phyloP scores from a whole-genome alignment of 176 grass and related monocot species.

The Rhynchospora breviuscula region DNA sequence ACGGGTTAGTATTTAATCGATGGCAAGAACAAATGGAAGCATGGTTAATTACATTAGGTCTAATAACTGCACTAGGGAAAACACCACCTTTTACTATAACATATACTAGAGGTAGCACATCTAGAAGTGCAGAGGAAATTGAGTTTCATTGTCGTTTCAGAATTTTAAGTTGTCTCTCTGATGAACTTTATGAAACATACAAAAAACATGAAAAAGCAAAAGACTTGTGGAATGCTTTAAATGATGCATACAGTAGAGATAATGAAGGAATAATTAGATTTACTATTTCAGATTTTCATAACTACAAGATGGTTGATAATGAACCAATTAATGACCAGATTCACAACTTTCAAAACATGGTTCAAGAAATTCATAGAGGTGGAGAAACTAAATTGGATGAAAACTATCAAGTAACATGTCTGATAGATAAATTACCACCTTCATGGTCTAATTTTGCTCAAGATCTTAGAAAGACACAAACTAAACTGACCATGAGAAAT shows the following conservation, averaged over 20 bases:
- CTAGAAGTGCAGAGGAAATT: not conserved
- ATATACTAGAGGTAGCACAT: not conserved
- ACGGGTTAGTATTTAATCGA: not conserved
- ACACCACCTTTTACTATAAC: not conserved
- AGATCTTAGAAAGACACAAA: conserved; percentile 8
- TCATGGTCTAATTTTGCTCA: not conserved
- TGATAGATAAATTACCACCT: not conserved
- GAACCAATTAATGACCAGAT: conserved; percentile 10
- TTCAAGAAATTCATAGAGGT: conserved; percentile 8
- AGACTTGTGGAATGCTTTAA: not conserved
- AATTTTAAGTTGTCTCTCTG: conserved; percentile 6
- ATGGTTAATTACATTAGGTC: not conserved
- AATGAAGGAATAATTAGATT: conserved; percentile 10
- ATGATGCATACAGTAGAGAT: conserved; percentile 23
- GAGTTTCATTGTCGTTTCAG: conserved; percentile 13
- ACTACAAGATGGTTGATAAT: conserved; percentile 6
- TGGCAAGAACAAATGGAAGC: conserved; percentile 3
- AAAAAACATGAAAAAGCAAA: conserved; percentile 12
- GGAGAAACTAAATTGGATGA: conserved; percentile 1
- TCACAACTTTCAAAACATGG: conserved; percentile 12
- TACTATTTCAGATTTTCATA: conserved; percentile 7
- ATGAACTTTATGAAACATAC: conserved; percentile 30
- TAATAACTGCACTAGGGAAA: conserved; percentile 2
- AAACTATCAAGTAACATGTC: not conserved
- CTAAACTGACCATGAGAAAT: not conserved